Evolutionary conservation across 2,329 filamentous ascomycete species (phyloP), one percentile per base, ranked within the genome.

Genomic region (Colletotrichum sublineola): DNA sequence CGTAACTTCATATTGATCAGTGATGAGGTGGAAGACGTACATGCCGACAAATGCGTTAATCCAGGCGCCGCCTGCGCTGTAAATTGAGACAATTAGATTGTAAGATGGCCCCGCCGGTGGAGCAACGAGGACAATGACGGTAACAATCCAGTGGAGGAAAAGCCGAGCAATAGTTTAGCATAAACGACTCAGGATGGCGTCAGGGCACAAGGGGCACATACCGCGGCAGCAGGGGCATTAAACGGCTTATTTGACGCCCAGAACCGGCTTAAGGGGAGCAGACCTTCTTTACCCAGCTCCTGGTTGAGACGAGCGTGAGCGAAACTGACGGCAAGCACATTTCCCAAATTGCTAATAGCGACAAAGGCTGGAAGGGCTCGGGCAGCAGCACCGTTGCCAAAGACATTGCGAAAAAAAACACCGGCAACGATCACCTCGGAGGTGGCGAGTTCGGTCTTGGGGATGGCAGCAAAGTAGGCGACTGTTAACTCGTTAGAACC

Each of bases 241-340:
- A 90, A 92, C 0, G 92, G 92, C 80, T 87, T 89, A 77, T 90
- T 91, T 4, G 90, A 92, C 0, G 91, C 91, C 89, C 90, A 93
- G 78, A 94, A 88, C 2, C 85, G 84, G 73, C 89, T 90, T 67
- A 87, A 92, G 0, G 92, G 92, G 18, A 94, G 77, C 6, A 94
- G 82, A 0, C 91, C 91, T 76, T 94, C 92, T 76, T 92, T 92
- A 0, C 89, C 92, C 56, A 94, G 83, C 78, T 93, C 91, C 74
- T 91, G 89, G 75, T 89, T 91, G 12, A 91, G 75, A 0, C 89
- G 84, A 0, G 89, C 82, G 65, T 91, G 88, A 0, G 88, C 85
- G 75, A 91, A 91, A 70, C 85, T 89, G 57, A 91, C 86, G 29
- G 88, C 87, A 11, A 92, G 80, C 0, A 92, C 88, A 63, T 91